These are phyloP conservation scores for Mycena polygramma DNA, from an alignment of 768 basidiomycete species.

Conservation along the genomic window DNA sequence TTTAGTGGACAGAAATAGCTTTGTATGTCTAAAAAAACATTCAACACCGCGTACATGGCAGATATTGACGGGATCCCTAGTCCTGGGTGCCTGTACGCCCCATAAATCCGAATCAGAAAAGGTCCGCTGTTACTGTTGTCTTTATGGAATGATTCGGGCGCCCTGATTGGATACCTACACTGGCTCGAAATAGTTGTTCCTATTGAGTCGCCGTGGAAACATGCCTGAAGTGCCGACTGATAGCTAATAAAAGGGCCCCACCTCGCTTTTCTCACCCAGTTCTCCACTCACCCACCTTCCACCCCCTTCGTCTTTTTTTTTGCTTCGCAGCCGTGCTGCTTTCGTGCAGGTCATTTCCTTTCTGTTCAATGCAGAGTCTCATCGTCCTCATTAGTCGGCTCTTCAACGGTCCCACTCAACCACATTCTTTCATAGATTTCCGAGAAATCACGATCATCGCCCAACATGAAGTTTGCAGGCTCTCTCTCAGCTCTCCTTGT, in stretches of 20 bases:
- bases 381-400: slow-evolving; percentile 48
- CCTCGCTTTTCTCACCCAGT: slow-evolving; percentile 28
- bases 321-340: slow-evolving; percentile 73
- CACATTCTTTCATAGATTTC: slow-evolving; percentile 59
- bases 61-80: too few species aligned
- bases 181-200: background rate
- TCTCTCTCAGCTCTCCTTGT: slow-evolving; percentile 55
- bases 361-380: slow-evolving; percentile 34
- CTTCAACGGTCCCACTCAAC: slow-evolving; percentile 37
- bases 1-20: slow-evolving; percentile 15
- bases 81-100: too few species aligned
- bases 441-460: slow-evolving; percentile 55
- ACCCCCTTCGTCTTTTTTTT: slow-evolving; percentile 42
- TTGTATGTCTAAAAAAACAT: background rate
- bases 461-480: slow-evolving; percentile 65
- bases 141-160: slow-evolving; percentile 8
- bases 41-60: background rate
- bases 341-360: slow-evolving; percentile 32
- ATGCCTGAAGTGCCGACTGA: background rate
- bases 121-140: slow-evolving; percentile 12
- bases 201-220: slow-evolving; percentile 17
- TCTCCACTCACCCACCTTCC: slow-evolving; percentile 38
- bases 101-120: background rate
- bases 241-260: slow-evolving; percentile 37
- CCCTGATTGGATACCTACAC: slow-evolving; percentile 16